A percentile compares a stretch with the other conserved stretches of the same genome.
phyloP scores from a whole-genome alignment of 2,329 filamentous ascomycete genomes.

The Alternaria sp. region DNA sequence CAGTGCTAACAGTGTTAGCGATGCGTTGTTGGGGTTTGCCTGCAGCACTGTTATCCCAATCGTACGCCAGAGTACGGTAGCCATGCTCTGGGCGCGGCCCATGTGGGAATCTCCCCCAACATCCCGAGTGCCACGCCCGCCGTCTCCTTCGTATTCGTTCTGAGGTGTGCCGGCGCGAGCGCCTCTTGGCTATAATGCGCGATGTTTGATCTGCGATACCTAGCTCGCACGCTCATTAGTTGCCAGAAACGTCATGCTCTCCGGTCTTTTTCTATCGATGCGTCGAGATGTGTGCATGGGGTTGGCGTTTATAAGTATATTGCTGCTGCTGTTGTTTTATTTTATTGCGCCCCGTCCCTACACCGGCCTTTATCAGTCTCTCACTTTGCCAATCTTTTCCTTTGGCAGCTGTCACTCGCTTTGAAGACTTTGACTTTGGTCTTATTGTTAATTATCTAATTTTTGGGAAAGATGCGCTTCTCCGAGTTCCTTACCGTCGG shows the following conservation, averaged over 20 bases:
- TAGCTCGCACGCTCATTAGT: slow-evolving; percentile 11
- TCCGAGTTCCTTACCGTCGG: slow-evolving; percentile 35
- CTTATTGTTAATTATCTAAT: slow-evolving; percentile 1
- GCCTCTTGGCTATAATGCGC: slow-evolving; percentile 5
- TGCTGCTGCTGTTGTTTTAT: background rate
- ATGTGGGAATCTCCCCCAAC: background rate
- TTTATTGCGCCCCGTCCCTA: slow-evolving; percentile 1
- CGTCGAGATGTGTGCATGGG: background rate
- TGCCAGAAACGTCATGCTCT: slow-evolving; percentile 9
- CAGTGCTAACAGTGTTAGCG: background rate
- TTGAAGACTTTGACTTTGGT: background rate
- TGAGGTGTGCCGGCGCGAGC: background rate
- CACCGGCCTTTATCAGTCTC: background rate
- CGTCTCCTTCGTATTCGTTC: slow-evolving; percentile 7
- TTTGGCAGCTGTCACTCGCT: slow-evolving; percentile 5
- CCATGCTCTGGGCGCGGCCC: background rate
- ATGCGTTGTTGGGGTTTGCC: background rate
- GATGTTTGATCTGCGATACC: slow-evolving; percentile 1
- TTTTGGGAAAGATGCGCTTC: slow-evolving; percentile 35
- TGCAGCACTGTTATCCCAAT: background rate
- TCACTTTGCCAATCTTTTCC: slow-evolving; percentile 4
- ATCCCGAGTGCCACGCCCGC: background rate
- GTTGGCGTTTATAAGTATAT: slow-evolving; percentile 4
- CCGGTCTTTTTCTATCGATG: slow-evolving; percentile 3
- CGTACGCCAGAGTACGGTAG: background rate